Base-by-base conservation (phyloP, 106 monocot species). In the Triglochin maritima region DNA sequence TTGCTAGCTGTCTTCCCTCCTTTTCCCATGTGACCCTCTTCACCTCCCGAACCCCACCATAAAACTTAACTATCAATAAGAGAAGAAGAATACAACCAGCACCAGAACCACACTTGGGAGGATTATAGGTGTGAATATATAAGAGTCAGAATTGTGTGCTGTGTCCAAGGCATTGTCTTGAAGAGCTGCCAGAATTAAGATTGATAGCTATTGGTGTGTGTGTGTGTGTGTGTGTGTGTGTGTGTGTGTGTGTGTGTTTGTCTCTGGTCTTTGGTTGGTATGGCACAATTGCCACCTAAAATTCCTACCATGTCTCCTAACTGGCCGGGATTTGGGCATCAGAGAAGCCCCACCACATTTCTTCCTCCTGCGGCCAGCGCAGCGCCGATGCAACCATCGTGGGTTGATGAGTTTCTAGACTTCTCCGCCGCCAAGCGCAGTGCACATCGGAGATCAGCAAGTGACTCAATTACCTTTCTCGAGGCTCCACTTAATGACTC, bases 231-330 rank as follows among this genome's bases (percentile, higher is more conserved):
- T 66, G n/a, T n/a, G n/a, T n/a, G n/a, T n/a, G n/a, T n/a, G n/a
- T n/a, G n/a, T n/a, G 8, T 42, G 3, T 66, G 9, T 14, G 6
- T 50, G 15, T 66, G 7, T 9, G 5, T 10, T 17, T 46, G 2
- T 66, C 17, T 9, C 52, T 49, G 7, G 46, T 10, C 7, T 7
- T 44, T 50, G 41, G n/a, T 11, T 65, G 41, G 11, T 44, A 90
- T 90, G 94, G 85, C 87, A 7, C 87, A 94, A 43, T 72, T 89
- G 44, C 94, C 94, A n/a, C 93, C 89, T 4, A 94, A 86, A 48
- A 53, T 76, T 9, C 93, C 88, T 44, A 10, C 13, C 76, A 83
- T 81, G 60, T 14, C 78, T 8, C 65, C 60, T 7, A 78, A 58
- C 50, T 80, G 78, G 82, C 69, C 68, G n/a, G 51, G n/a, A 57